Conservation (phyloP, 1,139 yeast genomes). For the Scheffersomyces lignicola region DNA sequence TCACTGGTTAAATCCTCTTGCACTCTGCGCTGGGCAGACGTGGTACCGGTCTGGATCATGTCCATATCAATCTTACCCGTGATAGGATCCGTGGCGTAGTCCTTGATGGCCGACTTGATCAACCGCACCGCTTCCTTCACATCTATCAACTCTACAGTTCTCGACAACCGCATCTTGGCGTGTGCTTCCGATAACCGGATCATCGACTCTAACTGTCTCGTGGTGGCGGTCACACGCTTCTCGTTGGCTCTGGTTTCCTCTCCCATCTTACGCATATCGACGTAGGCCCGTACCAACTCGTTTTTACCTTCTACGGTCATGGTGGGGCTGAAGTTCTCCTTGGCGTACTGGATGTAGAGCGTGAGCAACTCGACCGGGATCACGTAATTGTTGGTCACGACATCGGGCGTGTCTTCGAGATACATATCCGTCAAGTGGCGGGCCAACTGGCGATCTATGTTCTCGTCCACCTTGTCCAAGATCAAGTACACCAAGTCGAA, state of each 20-base stretch:
- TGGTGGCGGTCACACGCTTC: slow-evolving; percentile 94
- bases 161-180: slow-evolving; percentile 88
- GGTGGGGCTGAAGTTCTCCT: slow-evolving; percentile 75
- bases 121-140: slow-evolving; percentile 94
- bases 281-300: slow-evolving; percentile 87
- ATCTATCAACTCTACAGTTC: slow-evolving; percentile 70
- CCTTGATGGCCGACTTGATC: slow-evolving; percentile 91
- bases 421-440: slow-evolving; percentile 90
- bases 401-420: slow-evolving; percentile 80
- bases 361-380: slow-evolving; percentile 88
- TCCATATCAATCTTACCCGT: slow-evolving; percentile 98
- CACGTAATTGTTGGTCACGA: slow-evolving; percentile 64
- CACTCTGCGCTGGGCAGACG: slow-evolving; percentile 79
- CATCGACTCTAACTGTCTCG: slow-evolving; percentile 95
- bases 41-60: slow-evolving; percentile 92
- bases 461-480: slow-evolving; percentile 89
- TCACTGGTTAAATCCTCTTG: slow-evolving; percentile 73
- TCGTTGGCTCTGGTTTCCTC: slow-evolving; percentile 87
- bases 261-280: slow-evolving; percentile 91
- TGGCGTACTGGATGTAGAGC: slow-evolving; percentile 87
- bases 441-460: slow-evolving; percentile 81
- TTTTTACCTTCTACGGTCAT: slow-evolving; percentile 79
- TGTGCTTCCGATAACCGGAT: slow-evolving; percentile 94
- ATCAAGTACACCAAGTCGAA: slow-evolving; percentile 91
- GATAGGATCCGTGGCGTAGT: slow-evolving; percentile 95